Evolutionary conservation across 2,329 filamentous ascomycete genomes (phyloP), one percentile per base, ranked within the genome.

Genomic region (Cladorrhinum sp.): DNA sequence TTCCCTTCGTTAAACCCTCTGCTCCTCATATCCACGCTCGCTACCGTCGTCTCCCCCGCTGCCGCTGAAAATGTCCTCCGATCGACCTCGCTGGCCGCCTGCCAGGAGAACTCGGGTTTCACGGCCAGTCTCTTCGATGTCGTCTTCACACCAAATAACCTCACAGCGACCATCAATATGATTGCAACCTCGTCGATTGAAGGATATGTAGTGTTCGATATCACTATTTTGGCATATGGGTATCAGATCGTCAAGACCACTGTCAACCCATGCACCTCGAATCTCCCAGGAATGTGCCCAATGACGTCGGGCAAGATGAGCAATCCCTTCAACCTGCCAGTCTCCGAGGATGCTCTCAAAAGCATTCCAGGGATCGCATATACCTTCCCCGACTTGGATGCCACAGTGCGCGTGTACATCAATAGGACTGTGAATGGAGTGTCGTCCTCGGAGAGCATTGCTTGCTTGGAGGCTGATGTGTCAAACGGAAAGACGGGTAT

Each of bases 51-150:
- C 36, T 72, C 84, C 57, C 76, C 83, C 60, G 81, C 58, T 29
- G 53, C 54, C 62, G 79, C 84, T 61, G 89, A 85, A 64, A 51
- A 64, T 55, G 62, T 91, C 70, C 89, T 98, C 70, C 81, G 87
- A 68, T 96, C 93, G 59, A 91, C 84, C 71, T 96, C 93, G 38
- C 84, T 97, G 69, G 92, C 90, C 73, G 84, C 89, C 41, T 95
- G 91, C 76, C 88, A 90, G 80, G 78, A 81, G 61, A 88, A 91
- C 75, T 91, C 88, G 45, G 86, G 85, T 68, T 93, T 95, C 74
- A 89, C 88, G 1, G 90, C 91, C 59, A 90, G 87, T 60, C 81
- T 92, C 59, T 93, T 95, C 81, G 86, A 92, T 68, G 88, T 93
- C 73, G 77, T 83, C 65, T 89, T 87, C 75, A 88, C 81, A 2